These are phyloP conservation scores for Yamadazyma buinensis DNA, from an alignment of 1,139 yeast genomes.

Conservation along the genomic window DNA sequence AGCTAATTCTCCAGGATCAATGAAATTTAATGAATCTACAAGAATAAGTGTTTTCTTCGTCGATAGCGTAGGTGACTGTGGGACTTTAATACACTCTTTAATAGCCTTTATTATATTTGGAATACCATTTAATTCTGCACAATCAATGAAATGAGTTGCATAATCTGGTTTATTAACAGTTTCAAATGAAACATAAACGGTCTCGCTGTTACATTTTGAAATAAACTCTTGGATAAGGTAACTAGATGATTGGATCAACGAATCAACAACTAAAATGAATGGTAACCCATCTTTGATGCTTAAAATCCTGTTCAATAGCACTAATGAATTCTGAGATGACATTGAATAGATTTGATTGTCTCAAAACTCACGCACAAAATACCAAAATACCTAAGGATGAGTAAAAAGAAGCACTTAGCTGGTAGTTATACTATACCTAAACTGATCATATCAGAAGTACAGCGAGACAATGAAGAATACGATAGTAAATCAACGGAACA, in stretches of 20 bases:
- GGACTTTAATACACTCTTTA: slow-evolving; percentile 9
- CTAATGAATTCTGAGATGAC: slow-evolving; percentile 53
- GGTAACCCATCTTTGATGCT: slow-evolving; percentile 72
- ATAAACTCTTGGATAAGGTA: slow-evolving; percentile 56
- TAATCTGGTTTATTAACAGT: slow-evolving; percentile 50
- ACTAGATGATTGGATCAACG: slow-evolving; percentile 63
- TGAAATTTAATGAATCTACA: slow-evolving; percentile 68
- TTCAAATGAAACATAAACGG: slow-evolving; percentile 59
- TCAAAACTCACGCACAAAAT: background rate
- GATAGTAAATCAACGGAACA: slow-evolving; percentile 18
- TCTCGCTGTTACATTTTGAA: slow-evolving; percentile 19
- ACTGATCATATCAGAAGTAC: slow-evolving; percentile 22
- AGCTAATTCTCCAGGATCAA: slow-evolving; percentile 45
- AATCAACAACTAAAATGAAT: slow-evolving; percentile 64
- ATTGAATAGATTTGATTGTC: slow-evolving; percentile 16
- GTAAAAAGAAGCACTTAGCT: slow-evolving; percentile 17
- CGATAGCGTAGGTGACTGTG: slow-evolving; percentile 3
- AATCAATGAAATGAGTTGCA: slow-evolving; percentile 49
- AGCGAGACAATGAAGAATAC: slow-evolving; percentile 21
- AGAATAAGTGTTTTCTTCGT: slow-evolving; percentile 38
- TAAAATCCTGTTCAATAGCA: slow-evolving; percentile 58
- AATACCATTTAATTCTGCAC: slow-evolving; percentile 24
- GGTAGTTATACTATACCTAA: slow-evolving; percentile 34
- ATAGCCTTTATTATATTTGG: slow-evolving; percentile 10
- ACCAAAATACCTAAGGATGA: background rate